Evolutionary conservation across 768 basidiomycete species (phyloP), one percentile per base, ranked within the genome.

Genomic region (Gymnopilus junonius): DNA sequence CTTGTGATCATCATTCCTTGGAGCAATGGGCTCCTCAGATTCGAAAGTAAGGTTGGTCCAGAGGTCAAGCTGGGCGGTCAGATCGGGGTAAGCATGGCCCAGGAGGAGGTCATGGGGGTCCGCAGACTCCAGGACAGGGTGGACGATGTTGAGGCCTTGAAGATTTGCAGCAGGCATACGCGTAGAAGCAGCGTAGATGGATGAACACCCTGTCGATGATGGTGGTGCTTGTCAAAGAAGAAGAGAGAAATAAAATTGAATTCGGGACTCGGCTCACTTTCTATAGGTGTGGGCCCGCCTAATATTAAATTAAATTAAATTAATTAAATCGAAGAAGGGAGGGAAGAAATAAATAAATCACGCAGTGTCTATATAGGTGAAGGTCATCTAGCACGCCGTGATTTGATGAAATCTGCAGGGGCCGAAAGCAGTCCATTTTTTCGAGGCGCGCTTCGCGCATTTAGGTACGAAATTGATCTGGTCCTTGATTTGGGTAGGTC

Each of bases 1-100:
- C 62, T 76, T 77, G 61, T 76, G 80, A 27, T 78, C 73, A 21
- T 75, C 71, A 45, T 78, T 76, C 61, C 71, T 70, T 42, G 73
- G 74, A n/a, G 69, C 69, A 45, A 82, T 68, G n/a, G 86, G 77
- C 20, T 93, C 93, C 69, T 93, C 91, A 0, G 86, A 86, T 62
- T 93, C 87, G 71, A 95, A 95, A 8, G 87, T 76, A 59, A 94
- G 81, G 75, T 92, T 88, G 14, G 91, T 90, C 94, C 94, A 95
- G 58, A 95, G 80, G 73, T 90, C 89, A 57, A 93, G 87, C 73
- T 92, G 91, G 0, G 91, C 88, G 20, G 82, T 81, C 58, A 94
- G 81, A 76, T 94, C 93, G 11, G 90, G 88, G 71, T 87, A 91
- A 0, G 88, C 79, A 25, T 85, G 84, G 0, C 86, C 79, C 0